Evolutionary conservation across 2,329 filamentous ascomycete species (phyloP), one percentile per base, ranked within the genome.

Genomic region (Escovopsis sp.): DNA sequence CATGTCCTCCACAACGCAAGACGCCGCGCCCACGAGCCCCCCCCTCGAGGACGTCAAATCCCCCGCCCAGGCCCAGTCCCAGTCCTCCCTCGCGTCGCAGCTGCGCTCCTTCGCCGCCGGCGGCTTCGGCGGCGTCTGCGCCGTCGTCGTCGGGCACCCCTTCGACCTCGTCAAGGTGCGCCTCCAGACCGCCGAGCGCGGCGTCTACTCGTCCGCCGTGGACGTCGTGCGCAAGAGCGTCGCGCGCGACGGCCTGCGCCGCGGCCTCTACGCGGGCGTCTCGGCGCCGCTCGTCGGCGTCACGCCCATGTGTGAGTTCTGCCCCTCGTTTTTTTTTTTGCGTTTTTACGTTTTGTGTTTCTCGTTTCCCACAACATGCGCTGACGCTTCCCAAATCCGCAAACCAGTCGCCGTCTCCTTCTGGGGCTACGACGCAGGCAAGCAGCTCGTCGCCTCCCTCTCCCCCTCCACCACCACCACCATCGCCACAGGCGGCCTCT

Each of bases 221-320:
- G 91, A 98, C 64, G 89, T 95, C 2, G 87, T 96, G 48, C 72
- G 74, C 61, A 94, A 83, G 69, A 89, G 85, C 31, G 66, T 98
- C 46, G 88, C 88, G 25, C 75, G 83, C 47, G 89, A 96, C 62
- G 91, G 91, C 2, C 60, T 94, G 50, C 54, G 65, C 46, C 66
- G 84, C 61, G 91, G 91, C 8, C 63, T 98, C 47, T 98, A 98
- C 63, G 91, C 91, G n/a, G 91, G 91, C 61, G 89, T 98, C 37
- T 91, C 84, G 52, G 91, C 91, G 53, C 91, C 91, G 36, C 67
- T 98, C 47, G 84, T 95, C 9, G 91, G 91, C 41, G 91, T 98
- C 13, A 98, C 91, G 47, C 91, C 91, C 42, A 98, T 98, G 91
- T 98, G 88, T 95, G 74, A n/a, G n/a, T n/a, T n/a, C n/a, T n/a